Base-by-base conservation (phyloP, 2,329 filamentous ascomycete genomes). In the Aplosporella prunicola region DNA sequence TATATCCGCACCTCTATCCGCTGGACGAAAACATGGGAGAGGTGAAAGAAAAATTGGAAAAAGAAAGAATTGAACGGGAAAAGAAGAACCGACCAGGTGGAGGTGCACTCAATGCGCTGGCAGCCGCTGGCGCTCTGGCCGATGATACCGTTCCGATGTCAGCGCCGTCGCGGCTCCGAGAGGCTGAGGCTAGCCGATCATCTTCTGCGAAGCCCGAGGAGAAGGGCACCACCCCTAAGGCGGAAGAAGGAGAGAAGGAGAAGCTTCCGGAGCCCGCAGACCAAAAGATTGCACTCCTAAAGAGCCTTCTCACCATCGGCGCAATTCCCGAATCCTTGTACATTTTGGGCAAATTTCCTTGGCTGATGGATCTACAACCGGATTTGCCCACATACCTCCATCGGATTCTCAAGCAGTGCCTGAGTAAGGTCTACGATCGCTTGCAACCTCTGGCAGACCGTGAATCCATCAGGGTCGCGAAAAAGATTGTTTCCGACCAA, bases 321-420 rank as follows among this genome's bases (percentile, higher is more conserved):
- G 89, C 91, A 18, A 70, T 98, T 22, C 91, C 91, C 0, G 91
- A 98, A 61, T 80, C 91, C 1, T 69, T 98, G 2, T 96, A 89
- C 57, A 84, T 98, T 39, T 73, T 95, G 6, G 89, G 89, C 22
- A 80, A 82, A 37, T 94, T 94, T 50, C 85, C 87, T 10, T 98
- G 91, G 88, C 72, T 98, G 32, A 74, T 86, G 9, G 87, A 95
- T 41, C 76, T 80, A 4, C 89, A 84, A 46, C 79, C 84, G 1
- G 85, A 94, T 30, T 71, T 96, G 9, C 74, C 85, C 3, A 78
- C 83, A 20, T 80, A 79, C 38, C 74, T 96, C 34, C 83, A 93
- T 58, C 85, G 93, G 23, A 82, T 98, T 18, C 67, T 93, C 3
- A 78, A 87, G 47, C 77, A 91, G 46, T 89, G 80, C 26, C 64